Evolutionary conservation across 208 protist species (phyloP).

Genomic region (Trypanosoma platydactyli): DNA sequence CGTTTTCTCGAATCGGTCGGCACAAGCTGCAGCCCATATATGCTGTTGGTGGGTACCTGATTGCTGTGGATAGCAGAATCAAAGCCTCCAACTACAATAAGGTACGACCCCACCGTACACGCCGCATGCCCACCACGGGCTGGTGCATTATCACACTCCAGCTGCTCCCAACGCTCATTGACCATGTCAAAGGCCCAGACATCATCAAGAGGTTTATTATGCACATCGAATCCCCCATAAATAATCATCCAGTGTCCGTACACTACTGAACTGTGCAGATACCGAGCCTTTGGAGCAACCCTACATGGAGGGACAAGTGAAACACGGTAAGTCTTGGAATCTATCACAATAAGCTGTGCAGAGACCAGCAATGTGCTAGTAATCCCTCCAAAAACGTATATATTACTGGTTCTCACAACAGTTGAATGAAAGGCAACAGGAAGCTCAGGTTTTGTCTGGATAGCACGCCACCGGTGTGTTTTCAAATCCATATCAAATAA

Average conservation of each 20-base stretch:
- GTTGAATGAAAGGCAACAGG: conserved; percentile 77
- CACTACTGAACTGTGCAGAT: conserved; percentile 74
- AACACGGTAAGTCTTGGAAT: conserved; percentile 55
- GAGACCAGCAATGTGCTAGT: conserved; percentile 65
- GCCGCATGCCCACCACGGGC: conserved; percentile 65
- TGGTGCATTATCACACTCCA: conserved; percentile 41
- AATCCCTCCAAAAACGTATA: conserved; percentile 86
- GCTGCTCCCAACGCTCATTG: conserved; percentile 76
- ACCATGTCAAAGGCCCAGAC: conserved; percentile 81
- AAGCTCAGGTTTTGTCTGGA: conserved; percentile 56
- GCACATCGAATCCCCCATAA: conserved; percentile 72
- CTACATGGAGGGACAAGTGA: conserved; percentile 34
- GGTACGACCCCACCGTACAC: conserved; percentile 67
- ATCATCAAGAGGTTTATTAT: conserved; percentile 67
- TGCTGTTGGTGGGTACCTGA: conserved; percentile 19
- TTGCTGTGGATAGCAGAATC: conserved; percentile 33
- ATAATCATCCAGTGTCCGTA: conserved; percentile 85
- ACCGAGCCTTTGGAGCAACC: conserved; percentile 39
- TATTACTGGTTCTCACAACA: conserved; percentile 43
- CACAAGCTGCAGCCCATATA: conserved; percentile 66
- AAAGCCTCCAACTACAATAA: conserved; percentile 78
- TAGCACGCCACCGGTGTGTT: conserved; percentile 66
- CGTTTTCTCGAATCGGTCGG: conserved; percentile 53
- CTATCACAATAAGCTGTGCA: conserved; percentile 64
- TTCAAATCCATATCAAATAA: conserved; percentile 83